phyloP scores from a whole-genome alignment of 495 filamentous ascomycete genomes.

The Penicillium goetzii region DNA sequence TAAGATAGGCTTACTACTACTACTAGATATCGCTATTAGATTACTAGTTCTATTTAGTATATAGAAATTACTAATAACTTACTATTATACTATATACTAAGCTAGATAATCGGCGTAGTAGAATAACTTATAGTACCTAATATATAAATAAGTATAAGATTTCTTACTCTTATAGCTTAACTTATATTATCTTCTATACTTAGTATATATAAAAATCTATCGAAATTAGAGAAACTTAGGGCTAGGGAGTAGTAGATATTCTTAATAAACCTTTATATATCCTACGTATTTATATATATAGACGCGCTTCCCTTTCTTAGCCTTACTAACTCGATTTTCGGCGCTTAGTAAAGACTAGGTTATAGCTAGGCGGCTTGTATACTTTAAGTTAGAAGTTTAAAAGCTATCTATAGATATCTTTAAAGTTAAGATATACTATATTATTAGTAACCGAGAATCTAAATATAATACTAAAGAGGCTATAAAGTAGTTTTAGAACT shows the following conservation, averaged over 20 bases:
- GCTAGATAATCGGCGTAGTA: slow-evolving; percentile 28
- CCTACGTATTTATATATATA: slow-evolving; percentile 65
- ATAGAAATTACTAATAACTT: background rate
- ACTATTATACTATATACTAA: slow-evolving; percentile 26
- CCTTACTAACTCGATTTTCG: slow-evolving; percentile 75
- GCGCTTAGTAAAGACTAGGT: slow-evolving; percentile 45
- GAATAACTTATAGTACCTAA: slow-evolving; percentile 25
- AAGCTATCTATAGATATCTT: background rate
- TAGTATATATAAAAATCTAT: slow-evolving; percentile 78
- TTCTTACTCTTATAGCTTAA: slow-evolving; percentile 24
- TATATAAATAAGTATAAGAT: slow-evolving; percentile 16
- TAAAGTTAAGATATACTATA: background rate
- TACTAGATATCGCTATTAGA: background rate
- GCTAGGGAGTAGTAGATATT: slow-evolving; percentile 42
- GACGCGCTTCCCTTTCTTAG: slow-evolving; percentile 81
- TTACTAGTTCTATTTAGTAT: background rate
- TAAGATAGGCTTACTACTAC: slow-evolving; percentile 2
- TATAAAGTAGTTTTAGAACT: slow-evolving; percentile 8
- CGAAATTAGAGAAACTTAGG: slow-evolving; percentile 53
- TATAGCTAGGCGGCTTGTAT: background rate
- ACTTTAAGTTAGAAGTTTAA: background rate
- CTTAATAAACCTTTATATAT: slow-evolving; percentile 62
- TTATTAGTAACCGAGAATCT: background rate
- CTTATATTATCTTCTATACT: slow-evolving; percentile 56
- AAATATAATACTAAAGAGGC: slow-evolving; percentile 7